These are phyloP conservation scores for Salvia hispanica DNA, from an alignment of 257 asterid genomes.

Conservation along the genomic window DNA sequence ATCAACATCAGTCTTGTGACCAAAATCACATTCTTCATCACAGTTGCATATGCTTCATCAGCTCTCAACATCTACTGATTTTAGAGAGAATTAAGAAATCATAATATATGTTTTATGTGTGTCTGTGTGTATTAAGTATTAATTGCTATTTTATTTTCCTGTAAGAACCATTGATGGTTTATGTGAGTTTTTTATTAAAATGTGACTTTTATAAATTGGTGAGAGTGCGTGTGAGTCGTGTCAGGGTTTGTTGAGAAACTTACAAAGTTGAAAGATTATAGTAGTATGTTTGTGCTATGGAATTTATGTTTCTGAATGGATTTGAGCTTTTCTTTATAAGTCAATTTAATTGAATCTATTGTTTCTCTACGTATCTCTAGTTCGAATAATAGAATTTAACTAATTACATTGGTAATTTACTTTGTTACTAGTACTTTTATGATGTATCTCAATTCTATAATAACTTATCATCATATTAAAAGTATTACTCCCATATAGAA, in stretches of 20 bases:
- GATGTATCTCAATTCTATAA: too few relatives aligned
- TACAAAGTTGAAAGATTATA: background rate
- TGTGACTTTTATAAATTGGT: background rate
- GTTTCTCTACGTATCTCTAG: background rate
- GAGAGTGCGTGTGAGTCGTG: background rate
- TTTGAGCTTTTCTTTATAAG: background rate
- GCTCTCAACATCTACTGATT: constrained; percentile 35
- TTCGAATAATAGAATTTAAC: too few relatives aligned
- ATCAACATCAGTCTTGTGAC: constrained; percentile 28
- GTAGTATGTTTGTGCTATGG: background rate
- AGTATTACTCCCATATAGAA: too few relatives aligned
- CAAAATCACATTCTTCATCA: constrained; percentile 39
- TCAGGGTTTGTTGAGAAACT: background rate
- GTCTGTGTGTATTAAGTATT: background rate
- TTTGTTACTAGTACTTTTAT: too few relatives aligned
- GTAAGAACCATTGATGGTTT: constrained; percentile 15
- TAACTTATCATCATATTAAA: too few relatives aligned
- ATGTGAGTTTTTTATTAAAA: constrained; percentile 10
- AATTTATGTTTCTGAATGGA: constrained; percentile 1
- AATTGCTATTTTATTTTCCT: constrained; percentile 11
- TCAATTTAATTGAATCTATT: background rate
- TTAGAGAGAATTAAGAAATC: background rate
- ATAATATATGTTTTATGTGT: constrained; percentile 3
- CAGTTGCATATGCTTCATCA: constrained; percentile 40
- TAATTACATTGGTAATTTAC: too few relatives aligned